These are phyloP conservation scores for Cenchrus fungigraminus DNA, from an alignment of 176 grass and related monocot species.

Conservation along the genomic window DNA sequence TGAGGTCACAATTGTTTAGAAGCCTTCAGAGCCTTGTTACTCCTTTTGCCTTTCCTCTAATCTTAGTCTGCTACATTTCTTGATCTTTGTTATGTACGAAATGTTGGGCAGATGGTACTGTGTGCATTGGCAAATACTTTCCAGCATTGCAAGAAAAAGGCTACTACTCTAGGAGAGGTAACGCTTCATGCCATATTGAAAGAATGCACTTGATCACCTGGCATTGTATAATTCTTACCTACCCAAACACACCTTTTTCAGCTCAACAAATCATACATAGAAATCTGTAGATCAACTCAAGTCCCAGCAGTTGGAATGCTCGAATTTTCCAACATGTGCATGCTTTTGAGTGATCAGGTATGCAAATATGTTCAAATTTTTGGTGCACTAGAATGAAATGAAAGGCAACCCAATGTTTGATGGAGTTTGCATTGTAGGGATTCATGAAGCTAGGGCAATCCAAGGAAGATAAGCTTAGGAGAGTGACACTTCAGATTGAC, in stretches of 20 bases:
- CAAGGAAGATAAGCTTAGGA: conserved; percentile 77
- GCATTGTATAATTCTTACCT: conserved; percentile 28
- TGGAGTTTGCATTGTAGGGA: conserved; percentile 57
- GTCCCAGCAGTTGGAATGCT: conserved; percentile 72
- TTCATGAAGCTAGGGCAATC: conserved; percentile 79
- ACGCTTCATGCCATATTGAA: conserved; percentile 27
- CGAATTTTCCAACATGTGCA: conserved; percentile 91
- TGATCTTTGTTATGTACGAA: not conserved
- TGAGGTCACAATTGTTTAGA: conserved; percentile 22
- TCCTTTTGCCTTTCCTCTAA: not conserved
- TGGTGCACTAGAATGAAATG: conserved; percentile 23
- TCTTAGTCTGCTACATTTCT: not conserved
- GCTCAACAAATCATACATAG: conserved; percentile 85
- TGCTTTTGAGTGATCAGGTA: conserved; percentile 87
- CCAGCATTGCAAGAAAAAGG: conserved; percentile 65
- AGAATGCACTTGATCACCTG: not conserved
- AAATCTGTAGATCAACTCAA: conserved; percentile 89
- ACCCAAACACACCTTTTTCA: conserved; percentile 36
- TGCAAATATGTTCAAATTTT: conserved; percentile 18
- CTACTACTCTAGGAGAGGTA: conserved; percentile 80
- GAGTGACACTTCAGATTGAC: conserved; percentile 75
- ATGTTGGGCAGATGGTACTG: conserved; percentile 65
- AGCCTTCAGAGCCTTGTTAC: not conserved
- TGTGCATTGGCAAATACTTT: conserved; percentile 73
- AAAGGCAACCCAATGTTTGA: conserved; percentile 26